Conservation (phyloP, 345 rosid species). For the Raphanus raphanistrum region DNA sequence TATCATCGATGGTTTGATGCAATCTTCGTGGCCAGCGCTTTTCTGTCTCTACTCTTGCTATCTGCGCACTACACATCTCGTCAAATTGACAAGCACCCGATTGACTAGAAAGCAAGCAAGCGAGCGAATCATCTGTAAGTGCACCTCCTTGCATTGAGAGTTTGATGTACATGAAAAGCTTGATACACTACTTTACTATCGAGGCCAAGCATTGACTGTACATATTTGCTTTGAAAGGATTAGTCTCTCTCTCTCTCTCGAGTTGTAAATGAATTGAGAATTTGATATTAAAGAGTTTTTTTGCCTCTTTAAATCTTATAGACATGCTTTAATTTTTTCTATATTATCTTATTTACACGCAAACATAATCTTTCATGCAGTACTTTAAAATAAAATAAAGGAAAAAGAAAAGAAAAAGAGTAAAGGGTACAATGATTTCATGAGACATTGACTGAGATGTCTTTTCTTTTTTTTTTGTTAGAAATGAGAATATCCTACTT, state of each 20-base stretch:
- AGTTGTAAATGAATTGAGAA: slow-evolving; percentile 16
- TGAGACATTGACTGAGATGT: slow-evolving; percentile 11
- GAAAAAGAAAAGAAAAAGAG: slow-evolving; percentile 2
- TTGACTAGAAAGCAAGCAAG: slow-evolving; percentile 49
- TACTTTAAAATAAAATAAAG: not conserved
- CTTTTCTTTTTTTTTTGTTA: not conserved
- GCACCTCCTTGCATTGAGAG: not conserved
- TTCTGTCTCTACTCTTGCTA: slow-evolving; percentile 86
- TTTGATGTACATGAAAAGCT: not conserved
- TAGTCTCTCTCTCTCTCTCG: not conserved
- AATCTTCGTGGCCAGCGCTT: slow-evolving; percentile 92
- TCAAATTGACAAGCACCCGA: slow-evolving; percentile 93
- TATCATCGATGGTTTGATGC: slow-evolving; percentile 99
- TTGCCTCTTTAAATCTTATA: not conserved
- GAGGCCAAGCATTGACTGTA: slow-evolving; percentile 6
- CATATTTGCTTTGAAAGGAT: slow-evolving; percentile 14
- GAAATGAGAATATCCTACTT: not conserved
- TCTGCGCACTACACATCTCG: slow-evolving; percentile 97
- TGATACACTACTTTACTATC: not conserved
- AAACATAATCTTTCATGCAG: not conserved
- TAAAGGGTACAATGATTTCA: slow-evolving; percentile 16
- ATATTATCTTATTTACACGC: not conserved
- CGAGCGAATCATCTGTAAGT: slow-evolving; percentile 13
- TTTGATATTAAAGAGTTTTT: not conserved
- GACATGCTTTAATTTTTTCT: not conserved